These are phyloP conservation scores for Eimeria praecox DNA, from an alignment of 169 alveolate genomes.

Conservation along the genomic window DNA sequence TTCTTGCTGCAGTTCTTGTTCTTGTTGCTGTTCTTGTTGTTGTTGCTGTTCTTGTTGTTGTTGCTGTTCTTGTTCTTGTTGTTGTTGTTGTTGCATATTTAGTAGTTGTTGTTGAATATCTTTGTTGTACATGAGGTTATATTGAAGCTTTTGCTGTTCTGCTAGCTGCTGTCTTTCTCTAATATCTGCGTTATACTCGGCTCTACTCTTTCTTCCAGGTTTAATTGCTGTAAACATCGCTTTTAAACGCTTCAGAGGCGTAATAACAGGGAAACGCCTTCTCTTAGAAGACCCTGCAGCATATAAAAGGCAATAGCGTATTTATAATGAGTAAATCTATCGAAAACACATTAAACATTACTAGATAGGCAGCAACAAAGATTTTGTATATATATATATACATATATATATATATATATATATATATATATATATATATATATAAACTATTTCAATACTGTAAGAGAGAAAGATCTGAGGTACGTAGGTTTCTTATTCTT, in stretches of 20 bases:
- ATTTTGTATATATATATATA: too few relatives aligned
- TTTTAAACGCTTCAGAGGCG: constrained; percentile 28
- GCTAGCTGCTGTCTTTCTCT: background rate
- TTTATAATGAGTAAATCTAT: too few relatives aligned
- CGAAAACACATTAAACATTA: too few relatives aligned
- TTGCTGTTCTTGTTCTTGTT: background rate
- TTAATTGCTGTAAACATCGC: background rate
- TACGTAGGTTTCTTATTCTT: background rate
- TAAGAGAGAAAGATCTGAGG: too few relatives aligned
- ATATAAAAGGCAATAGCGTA: background rate
- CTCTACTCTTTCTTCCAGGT: constrained; percentile 41
- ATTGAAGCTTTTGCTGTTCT: background rate
- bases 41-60: background rate
- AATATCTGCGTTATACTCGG: constrained; percentile 5
- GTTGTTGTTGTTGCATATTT: background rate
- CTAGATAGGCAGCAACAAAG: background rate
- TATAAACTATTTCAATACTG: too few relatives aligned
- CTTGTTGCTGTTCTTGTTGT: background rate
- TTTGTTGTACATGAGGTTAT: background rate
- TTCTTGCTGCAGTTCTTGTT: background rate
- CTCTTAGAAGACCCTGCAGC: constrained; percentile 42
- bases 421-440: too few relatives aligned
- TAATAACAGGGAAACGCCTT: constrained; percentile 21
- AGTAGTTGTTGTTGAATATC: background rate
- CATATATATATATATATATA: too few relatives aligned